Conservation (phyloP, 2,329 filamentous ascomycete genomes). For the Claviceps citrina region DNA sequence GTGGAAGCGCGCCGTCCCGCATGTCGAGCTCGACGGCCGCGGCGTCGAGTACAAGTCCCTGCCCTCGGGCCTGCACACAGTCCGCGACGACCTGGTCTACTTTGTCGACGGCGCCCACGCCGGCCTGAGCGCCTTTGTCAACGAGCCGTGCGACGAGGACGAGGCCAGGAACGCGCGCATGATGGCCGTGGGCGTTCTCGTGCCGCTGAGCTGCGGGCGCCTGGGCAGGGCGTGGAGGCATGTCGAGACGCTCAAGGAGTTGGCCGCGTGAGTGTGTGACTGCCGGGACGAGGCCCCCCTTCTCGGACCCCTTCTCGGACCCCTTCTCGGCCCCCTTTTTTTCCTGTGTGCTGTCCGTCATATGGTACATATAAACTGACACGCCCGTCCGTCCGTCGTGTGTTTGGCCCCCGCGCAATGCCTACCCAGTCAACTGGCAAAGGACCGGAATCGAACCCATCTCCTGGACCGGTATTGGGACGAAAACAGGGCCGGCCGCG, state of each 20-base stretch:
- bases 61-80: constrained; percentile 81
- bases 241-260: constrained; percentile 55
- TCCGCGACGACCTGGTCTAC: constrained; percentile 79
- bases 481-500: constrained; percentile 25
- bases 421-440: constrained; percentile 39
- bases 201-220: constrained; percentile 70
- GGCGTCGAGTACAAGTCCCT: constrained; percentile 94
- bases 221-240: constrained; percentile 83
- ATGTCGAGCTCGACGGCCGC: constrained; percentile 63
- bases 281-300: too few species aligned
- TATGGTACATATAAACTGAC: too few species aligned
- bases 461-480: constrained; percentile 72
- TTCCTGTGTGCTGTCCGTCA: too few species aligned
- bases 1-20: constrained; percentile 63
- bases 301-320: too few species aligned
- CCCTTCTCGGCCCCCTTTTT: too few species aligned
- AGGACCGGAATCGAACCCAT: constrained; percentile 45
- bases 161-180: constrained; percentile 77
- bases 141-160: constrained; percentile 60
- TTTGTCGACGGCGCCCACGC: constrained; percentile 69
- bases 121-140: constrained; percentile 83
- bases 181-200: constrained; percentile 78
- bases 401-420: too few species aligned
- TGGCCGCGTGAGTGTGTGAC: constrained; percentile 50
- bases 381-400: too few species aligned